Evolutionary conservation across 345 rosid species (phyloP), one percentile per base, ranked within the genome.

Genomic region (Populus euphratica): DNA sequence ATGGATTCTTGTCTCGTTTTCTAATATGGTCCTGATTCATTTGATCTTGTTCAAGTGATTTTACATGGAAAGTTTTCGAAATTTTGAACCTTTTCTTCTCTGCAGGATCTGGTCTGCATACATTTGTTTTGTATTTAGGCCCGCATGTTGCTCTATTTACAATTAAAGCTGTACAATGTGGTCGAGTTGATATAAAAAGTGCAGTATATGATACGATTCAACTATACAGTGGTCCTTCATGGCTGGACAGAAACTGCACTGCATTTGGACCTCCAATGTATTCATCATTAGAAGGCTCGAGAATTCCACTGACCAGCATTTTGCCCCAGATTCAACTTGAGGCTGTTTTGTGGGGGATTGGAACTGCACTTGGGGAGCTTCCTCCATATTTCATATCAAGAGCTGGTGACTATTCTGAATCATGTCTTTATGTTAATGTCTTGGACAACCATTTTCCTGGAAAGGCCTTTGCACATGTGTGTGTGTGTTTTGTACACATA

Each of bases 331-430:
- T 96, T 56, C 98, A 96, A 75, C 2, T 92, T 29, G 99, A 96
- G 85, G 97, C 95, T 59, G 72, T 92, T 77, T 79, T 96, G 68
- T 96, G 99, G 99, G 99, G 99, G 54, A 20, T 96, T 65, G 99
- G 99, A 76, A 96, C 99, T 31, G 98, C 98, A 62, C 97, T 96
- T 62, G 99, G 99, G 65, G 99, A 96, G 86, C 98, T 96, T 86
- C 99, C 99, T 85, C 99, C 99, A 39, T 96, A 94, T 91, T 96
- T 96, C 81, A 92, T 96, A 82, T 91, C 99, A 73, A 91, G 98
- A 76, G 98, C 99, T 77, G 99, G 99, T 96, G 21, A 52, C 43
- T 52, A 20, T 20, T 18, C 59, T 52, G 59, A 52, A 18, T 52
- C 59, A 52, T 52, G 7, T 52, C 59, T 52, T 52, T 52, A 52